Evolutionary conservation across 495 filamentous ascomycete genomes (phyloP), one percentile per base, ranked within the genome.

Genomic region (Hypoxylon cercidicola): DNA sequence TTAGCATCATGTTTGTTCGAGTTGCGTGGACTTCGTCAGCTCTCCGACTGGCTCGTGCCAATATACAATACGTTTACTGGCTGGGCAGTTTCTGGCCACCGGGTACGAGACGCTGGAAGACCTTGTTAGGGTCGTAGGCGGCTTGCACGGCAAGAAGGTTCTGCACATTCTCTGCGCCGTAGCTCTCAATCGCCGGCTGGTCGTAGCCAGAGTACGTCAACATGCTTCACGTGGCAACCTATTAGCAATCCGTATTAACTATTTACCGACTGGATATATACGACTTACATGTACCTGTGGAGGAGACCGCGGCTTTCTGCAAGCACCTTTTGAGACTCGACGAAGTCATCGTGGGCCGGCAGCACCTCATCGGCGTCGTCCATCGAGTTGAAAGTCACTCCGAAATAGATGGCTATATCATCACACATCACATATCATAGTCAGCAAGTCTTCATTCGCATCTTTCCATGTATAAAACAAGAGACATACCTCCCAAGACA

Each of bases 121-220:
- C 47, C 15, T 56, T 48, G 2, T 15, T 10, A 0, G 77, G 77
- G 65, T 82, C 82, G 62, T 78, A 79, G 16, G 57, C 51, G 11
- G 55, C 55, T 48, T 73, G 67, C 20, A 81, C 74, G 9, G 65
- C 53, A 25, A 55, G 66, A 70, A 83, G 69, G 3, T 63, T 64
- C 15, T 50, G 44, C 1, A 79, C 65, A 58, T 74, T 79, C 53
- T 74, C 72, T 5, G 1, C 9, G 0, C 78, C 79, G 50, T 82
- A 79, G 9, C 74, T 73, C 7, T 46, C 66, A 51, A 79, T 78
- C 0, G 77, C 74, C 55, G 79, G 68, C 66, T 81, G 79, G 60
- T 72, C 75, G 6, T 69, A 68, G 15, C 66, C 75, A 3, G 78
- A 77, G 59, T 79, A 80, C 10, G 79, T 78, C 66, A 81, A 5